Conservation (phyloP, 208 protist species). For the Leishmania major region DNA sequence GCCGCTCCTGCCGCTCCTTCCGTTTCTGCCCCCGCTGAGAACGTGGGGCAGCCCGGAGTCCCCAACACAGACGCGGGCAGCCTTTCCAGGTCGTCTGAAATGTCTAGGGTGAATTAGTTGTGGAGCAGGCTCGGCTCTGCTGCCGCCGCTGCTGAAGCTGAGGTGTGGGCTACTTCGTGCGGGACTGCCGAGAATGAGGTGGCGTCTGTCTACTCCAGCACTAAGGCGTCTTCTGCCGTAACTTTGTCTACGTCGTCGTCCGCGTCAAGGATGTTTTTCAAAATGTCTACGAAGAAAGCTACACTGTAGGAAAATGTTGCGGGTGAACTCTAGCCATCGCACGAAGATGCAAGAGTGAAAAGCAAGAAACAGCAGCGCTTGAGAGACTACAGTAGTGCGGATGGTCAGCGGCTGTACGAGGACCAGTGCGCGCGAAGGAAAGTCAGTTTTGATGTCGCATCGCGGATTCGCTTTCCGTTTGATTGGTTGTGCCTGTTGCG, state of each 20-base stretch:
- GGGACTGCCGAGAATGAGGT: background rate
- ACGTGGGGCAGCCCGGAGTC: background rate
- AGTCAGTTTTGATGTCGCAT: background rate
- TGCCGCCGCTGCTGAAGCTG: background rate
- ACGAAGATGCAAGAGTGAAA: background rate
- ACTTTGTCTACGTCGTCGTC: conserved; percentile 3
- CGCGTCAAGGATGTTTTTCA: conserved; percentile 2
- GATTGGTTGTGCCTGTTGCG: background rate
- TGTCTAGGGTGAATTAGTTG: too few species aligned
- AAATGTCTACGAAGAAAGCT: background rate
- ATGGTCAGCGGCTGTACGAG: background rate
- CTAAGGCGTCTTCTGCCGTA: conserved; percentile 1
- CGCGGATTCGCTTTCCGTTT: background rate
- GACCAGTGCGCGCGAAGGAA: background rate
- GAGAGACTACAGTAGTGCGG: background rate
- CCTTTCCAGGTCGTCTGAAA: too few species aligned
- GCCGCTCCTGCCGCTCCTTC: background rate
- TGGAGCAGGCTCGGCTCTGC: too few species aligned
- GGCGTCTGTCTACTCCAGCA: background rate
- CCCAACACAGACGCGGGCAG: background rate
- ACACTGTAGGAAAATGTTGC: background rate
- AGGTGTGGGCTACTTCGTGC: background rate
- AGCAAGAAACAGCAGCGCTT: background rate
- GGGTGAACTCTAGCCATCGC: background rate
- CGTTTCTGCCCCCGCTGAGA: background rate